These are phyloP conservation scores for Vaucheria bursata DNA, from an alignment of 352 stramenopile species.

Conservation along the genomic window DNA sequence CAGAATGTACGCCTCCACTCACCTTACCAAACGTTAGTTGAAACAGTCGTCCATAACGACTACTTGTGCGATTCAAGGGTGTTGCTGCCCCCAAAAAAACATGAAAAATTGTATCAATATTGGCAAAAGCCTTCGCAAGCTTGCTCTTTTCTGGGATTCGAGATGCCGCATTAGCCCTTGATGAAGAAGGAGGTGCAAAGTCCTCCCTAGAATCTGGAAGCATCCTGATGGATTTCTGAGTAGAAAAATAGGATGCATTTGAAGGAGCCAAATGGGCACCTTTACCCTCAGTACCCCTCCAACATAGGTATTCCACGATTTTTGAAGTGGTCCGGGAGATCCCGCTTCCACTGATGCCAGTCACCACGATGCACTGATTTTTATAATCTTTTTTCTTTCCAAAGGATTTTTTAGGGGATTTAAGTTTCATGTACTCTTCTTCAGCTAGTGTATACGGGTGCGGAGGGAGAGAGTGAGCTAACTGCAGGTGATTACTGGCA, in stretches of 20 bases:
- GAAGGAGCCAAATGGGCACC: background rate
- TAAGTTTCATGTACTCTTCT: constrained; percentile 4
- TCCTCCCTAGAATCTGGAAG: background rate
- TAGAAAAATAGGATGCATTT: background rate
- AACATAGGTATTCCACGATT: background rate
- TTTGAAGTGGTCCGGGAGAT: background rate
- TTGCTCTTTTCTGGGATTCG: background rate
- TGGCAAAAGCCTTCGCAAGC: background rate
- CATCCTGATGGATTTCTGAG: too few relatives aligned
- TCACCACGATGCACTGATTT: background rate
- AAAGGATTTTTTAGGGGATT: background rate
- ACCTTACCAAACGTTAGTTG: background rate
- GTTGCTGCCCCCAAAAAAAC: background rate
- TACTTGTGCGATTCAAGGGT: background rate
- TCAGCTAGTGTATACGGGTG: constrained; percentile 5
- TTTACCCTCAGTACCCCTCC: background rate
- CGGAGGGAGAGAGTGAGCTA: background rate
- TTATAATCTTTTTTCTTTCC: too few relatives aligned
- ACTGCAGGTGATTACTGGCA: background rate
- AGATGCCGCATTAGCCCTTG: background rate
- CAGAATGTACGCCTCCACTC: background rate
- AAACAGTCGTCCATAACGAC: background rate
- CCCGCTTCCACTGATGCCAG: constrained; percentile 3
- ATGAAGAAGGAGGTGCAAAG: background rate
- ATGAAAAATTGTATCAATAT: background rate